phyloP scores from a whole-genome alignment of 202 grass and related monocot species.

The Schoenoplectus tabernaemontani region DNA sequence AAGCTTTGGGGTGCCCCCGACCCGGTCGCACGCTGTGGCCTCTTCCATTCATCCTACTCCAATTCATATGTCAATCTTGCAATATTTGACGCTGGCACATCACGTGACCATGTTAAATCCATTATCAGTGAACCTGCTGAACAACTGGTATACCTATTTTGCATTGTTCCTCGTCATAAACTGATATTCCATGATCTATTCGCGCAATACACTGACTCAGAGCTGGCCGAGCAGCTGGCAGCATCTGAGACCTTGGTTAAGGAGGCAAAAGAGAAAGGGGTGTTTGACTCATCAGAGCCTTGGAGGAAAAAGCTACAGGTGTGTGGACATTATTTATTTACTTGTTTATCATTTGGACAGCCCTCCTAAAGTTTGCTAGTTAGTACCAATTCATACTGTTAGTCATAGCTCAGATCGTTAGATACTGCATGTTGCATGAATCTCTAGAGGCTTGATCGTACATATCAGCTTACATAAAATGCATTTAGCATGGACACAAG shows the following conservation, averaged over 20 bases:
- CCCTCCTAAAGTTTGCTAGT: not conserved
- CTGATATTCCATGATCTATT: constrained; percentile 41
- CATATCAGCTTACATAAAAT: not conserved
- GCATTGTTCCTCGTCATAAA: constrained; percentile 36
- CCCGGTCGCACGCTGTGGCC: constrained; percentile 36
- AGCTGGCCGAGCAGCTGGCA: constrained; percentile 32
- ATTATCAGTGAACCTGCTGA: constrained; percentile 39
- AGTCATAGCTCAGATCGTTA: not conserved
- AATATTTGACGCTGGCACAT: constrained; percentile 38
- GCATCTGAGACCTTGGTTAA: constrained; percentile 29
- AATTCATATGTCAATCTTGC: constrained; percentile 55
- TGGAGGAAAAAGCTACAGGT: constrained; percentile 41
- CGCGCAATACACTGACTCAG: constrained; percentile 35
- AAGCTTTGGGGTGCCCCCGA: constrained; percentile 34
- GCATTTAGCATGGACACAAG: not conserved
- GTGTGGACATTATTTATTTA: not conserved
- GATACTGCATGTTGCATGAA: not conserved
- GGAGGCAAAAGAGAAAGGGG: constrained; percentile 17
- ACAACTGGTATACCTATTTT: constrained; percentile 46
- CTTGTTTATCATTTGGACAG: not conserved
- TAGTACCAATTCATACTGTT: not conserved
- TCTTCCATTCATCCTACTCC: constrained; percentile 52
- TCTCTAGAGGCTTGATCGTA: not conserved
- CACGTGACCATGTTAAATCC: constrained; percentile 26
- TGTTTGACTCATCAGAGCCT: constrained; percentile 23